A percentile compares a stretch with the other conserved stretches of the same genome.
phyloP scores from a whole-genome alignment of 208 protist genomes.

The Trypanosoma melophagium region DNA sequence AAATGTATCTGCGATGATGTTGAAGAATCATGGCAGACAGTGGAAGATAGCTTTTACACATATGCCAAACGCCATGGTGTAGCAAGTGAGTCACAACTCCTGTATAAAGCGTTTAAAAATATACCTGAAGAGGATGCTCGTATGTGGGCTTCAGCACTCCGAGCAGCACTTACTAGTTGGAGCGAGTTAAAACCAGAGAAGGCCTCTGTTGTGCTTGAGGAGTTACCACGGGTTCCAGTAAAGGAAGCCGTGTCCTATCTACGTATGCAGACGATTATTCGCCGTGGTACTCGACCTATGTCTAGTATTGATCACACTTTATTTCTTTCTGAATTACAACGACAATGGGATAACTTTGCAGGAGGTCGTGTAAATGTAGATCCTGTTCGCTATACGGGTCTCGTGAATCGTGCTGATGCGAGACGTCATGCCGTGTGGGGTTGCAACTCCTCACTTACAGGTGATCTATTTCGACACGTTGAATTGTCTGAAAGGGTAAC shows the following conservation, averaged over 20 bases:
- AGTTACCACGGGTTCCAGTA: constrained; percentile 34
- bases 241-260: constrained; percentile 43
- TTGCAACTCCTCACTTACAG: neutral
- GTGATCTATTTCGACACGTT: constrained; percentile 11
- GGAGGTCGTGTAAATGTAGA: neutral
- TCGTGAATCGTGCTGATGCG: constrained; percentile 15
- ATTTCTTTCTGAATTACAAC: constrained; percentile 11
- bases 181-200: constrained; percentile 17
- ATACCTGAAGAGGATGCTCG: neutral
- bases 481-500: constrained; percentile 3
- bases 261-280: constrained; percentile 37
- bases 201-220: constrained; percentile 18
- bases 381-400: neutral
- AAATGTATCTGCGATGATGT: constrained; percentile 65
- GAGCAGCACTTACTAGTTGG: constrained; percentile 14
- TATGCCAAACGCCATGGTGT: constrained; percentile 12
- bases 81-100: constrained; percentile 15
- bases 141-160: constrained; percentile 15
- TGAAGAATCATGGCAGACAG: constrained; percentile 52
- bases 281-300: constrained; percentile 36
- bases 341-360: constrained; percentile 9
- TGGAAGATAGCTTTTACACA: constrained; percentile 55
- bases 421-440: constrained; percentile 25
- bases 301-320: neutral
- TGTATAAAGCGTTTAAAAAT: constrained; percentile 11